A percentile compares a stretch with the other conserved stretches of the same genome.
These are phyloP conservation scores for Penicillium diatomitis DNA, from an alignment of 495 filamentous ascomycete genomes.

Conservation along the genomic window DNA sequence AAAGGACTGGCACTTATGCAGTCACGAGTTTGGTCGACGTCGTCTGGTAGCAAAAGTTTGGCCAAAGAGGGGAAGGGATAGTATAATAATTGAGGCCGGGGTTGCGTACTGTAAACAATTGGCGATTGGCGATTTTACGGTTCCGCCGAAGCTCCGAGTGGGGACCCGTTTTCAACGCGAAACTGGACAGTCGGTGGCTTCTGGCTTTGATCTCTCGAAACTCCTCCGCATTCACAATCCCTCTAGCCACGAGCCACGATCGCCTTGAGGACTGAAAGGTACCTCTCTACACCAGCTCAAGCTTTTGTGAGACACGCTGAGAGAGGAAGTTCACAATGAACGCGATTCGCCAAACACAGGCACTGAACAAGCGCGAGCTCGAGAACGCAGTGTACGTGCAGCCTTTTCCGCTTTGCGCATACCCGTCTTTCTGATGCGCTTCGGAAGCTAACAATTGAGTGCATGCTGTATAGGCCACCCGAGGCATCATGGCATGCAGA, in stretches of 20 bases:
- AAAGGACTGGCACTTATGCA: too few relatives aligned
- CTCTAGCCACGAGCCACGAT: too few relatives aligned
- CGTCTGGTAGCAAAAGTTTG: too few relatives aligned
- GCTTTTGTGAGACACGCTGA: too few relatives aligned
- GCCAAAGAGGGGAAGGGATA: too few relatives aligned
- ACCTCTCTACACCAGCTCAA: neutral
- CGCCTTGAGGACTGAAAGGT: too few relatives aligned
- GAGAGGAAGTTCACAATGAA: conserved; percentile 53
- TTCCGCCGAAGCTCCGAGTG: conserved; percentile 21
- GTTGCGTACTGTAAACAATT: conserved; percentile 20
- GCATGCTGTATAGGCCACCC: conserved; percentile 42
- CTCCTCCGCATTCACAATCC: too few relatives aligned
- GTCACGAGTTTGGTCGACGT: too few relatives aligned
- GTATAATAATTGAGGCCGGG: neutral
- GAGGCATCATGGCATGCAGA: conserved; percentile 96
- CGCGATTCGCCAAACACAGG: conserved; percentile 79
- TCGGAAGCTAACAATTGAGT: conserved; percentile 11
- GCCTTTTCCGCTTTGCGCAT: neutral
- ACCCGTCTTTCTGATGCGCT: neutral
- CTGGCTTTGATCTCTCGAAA: too few relatives aligned
- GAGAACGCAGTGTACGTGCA: conserved; percentile 64
- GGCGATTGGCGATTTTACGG: conserved; percentile 22
- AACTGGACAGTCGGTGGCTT: too few relatives aligned
- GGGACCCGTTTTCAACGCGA: conserved; percentile 4
- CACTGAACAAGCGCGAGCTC: conserved; percentile 91